Base-by-base conservation (phyloP, 257 asterid genomes). In the Solanum corneliomulleri region DNA sequence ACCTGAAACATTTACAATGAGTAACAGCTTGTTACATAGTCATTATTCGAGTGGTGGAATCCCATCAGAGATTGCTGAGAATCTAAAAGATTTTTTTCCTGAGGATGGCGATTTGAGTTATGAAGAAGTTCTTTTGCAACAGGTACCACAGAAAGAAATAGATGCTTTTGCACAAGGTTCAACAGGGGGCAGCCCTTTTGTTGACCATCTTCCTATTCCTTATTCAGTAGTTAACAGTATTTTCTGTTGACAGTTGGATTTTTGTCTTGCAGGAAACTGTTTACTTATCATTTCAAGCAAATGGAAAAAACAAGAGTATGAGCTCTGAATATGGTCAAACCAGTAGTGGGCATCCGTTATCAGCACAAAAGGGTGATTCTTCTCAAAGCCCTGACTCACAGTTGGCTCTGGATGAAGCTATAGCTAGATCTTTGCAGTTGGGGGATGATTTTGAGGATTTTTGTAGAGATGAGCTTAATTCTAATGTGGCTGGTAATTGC, bases 341-440 rank as follows among this genome's bases (percentile, higher is more conserved):
- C 86, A 91, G 93, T 86, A 87, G 85, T 39, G 86, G 84, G 86
- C 89, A 87, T 89, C 88, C 60, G 52, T 89, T 86, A 82, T 70
- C 87, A 27, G 92, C 86, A 7, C 93, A 87, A 80, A 95, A 88
- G 86, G 89, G 82, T 45, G 93, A 89, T 83, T 91, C 96, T 41
- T 91, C 93, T 78, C 89, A 88, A 20, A 88, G 86, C 80, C 83
- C 86, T 71, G 95, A 93, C 85, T 89, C 91, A 70, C 99, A 95
- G 87, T 75, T 94, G 92, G 96, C 95, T 87, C 90, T 93, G 11
- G 98, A 97, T 90, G 99, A 97, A 90, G 98, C 93, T 90, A 84
- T 94, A 76, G 99, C 99, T 86, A 91, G 96, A 91, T 93, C 98
- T 85, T 91, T 95, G 91, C 95, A 94, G 89, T 56, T 97, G 78